Base-by-base conservation (phyloP, 2,329 filamentous ascomycete species). In the Amesomyces nigricolor region DNA sequence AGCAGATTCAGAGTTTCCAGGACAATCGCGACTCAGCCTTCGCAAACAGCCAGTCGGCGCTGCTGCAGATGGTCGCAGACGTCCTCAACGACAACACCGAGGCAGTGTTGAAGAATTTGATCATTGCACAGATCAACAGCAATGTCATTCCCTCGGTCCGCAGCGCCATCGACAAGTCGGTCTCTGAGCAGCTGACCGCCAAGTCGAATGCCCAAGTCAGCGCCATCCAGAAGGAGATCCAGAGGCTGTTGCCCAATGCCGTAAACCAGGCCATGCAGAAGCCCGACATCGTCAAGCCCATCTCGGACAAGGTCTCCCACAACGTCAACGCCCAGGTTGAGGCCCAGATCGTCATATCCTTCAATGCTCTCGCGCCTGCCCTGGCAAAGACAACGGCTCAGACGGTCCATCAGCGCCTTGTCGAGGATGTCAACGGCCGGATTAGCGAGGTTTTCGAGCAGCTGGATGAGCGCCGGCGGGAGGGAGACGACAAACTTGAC, bases 111-210 rank as follows among this genome's bases (percentile, higher is more conserved):
- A 78, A 84, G 58, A 85, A 83, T 58, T 88, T 95, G 62, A 85
- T 96, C 49, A 81, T 83, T 46, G 79, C 84, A 47, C 87, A 88
- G 68, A 89, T 96, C 61, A 81, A 89, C 58, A 79, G 84, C 53
- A 79, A 84, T 13, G 82, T 96, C 44, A 76, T 96, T 51, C 92
- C 94, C 10, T 78, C 85, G 32, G 75, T 97, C 54, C 80, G 84
- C 40, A 79, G 85, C 50, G 77, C 85, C 42, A 83, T 88, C 13
- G 78, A 82, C 44, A 81, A 83, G 58, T 80, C 86, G 4, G 78
- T 96, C 29, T 81, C 86, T 53, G 85, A 87, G 59, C 84, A 89
- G 67, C 76, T 97, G 22, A 79, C 82, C 54, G 78, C 81, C 60
- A 83, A 83, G 58, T 73, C 96, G 53, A 80, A 82, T 61, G 78